Evolutionary conservation across 192 early-diverging fungal genomes (phyloP).

Genomic region (Podochytrium sp.): DNA sequence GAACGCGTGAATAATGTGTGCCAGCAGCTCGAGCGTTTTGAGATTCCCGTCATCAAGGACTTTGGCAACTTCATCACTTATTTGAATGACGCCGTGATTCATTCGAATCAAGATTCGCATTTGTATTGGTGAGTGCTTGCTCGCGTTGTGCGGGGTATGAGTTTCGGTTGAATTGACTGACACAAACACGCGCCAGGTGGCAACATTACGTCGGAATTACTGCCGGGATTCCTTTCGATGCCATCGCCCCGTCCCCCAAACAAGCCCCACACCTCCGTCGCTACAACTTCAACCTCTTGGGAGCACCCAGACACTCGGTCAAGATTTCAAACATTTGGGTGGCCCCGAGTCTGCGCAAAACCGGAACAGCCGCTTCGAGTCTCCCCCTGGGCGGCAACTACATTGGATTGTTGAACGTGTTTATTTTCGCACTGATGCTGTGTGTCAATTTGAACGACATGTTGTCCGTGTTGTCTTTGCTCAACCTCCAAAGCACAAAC

Average conservation of each 20-base stretch:
- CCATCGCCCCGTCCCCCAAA: neutral
- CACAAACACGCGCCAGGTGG: neutral
- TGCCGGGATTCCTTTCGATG: neutral
- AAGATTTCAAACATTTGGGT: conserved; percentile 22
- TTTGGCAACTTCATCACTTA: neutral
- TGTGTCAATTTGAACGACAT: neutral
- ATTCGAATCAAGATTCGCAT: neutral
- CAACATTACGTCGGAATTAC: neutral
- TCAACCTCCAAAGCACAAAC: neutral
- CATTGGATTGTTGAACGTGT: neutral
- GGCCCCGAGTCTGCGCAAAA: neutral
- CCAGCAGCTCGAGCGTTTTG: neutral
- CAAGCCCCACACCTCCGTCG: conserved; percentile 3
- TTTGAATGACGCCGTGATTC: neutral
- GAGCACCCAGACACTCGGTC: neutral
- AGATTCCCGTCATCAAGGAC: neutral
- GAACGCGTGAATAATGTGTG: neutral
- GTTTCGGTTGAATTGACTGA: neutral
- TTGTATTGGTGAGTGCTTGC: neutral
- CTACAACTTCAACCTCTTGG: neutral
- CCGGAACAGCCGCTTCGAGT: conserved; percentile 5
- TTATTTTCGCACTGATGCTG: neutral
- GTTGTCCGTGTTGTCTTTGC: neutral
- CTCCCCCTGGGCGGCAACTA: neutral
- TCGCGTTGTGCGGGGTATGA: neutral